Percentiles rank a stretch among this genome's conserved stretches.
Evolutionary conservation across 1,284 basidiomycete genomes (phyloP).

Genomic region (Cryptococcus sp.): DNA sequence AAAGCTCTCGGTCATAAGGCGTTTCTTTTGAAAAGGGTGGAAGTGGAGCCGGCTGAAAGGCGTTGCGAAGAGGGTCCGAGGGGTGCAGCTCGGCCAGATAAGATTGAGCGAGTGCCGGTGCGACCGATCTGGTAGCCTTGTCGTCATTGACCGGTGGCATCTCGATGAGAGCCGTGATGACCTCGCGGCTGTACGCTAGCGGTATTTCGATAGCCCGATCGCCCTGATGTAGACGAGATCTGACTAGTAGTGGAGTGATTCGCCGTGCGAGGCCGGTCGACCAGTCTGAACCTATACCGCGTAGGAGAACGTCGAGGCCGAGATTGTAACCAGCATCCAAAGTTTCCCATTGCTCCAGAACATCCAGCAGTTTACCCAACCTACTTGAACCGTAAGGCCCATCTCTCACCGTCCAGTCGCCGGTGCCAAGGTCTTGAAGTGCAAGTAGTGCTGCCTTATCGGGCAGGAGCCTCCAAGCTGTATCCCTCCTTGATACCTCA

Average conservation of each 20-base stretch:
- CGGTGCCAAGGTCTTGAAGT: neutral
- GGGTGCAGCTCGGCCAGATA: too few relatives aligned
- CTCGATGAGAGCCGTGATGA: neutral
- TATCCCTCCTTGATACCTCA: neutral
- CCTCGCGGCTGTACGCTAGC: neutral
- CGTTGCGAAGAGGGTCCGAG: too few relatives aligned
- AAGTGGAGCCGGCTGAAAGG: too few relatives aligned
- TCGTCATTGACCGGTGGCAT: neutral
- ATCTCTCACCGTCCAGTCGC: neutral
- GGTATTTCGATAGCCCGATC: neutral
- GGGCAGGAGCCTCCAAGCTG: neutral
- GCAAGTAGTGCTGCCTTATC: neutral
- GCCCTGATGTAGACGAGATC: neutral
- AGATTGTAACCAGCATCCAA: neutral
- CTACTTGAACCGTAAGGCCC: neutral
- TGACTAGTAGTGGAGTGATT: neutral
- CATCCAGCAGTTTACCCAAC: neutral
- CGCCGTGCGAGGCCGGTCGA: too few relatives aligned
- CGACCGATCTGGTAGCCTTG: neutral
- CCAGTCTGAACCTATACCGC: too few relatives aligned
- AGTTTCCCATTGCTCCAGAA: neutral
- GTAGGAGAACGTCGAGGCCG: neutral
- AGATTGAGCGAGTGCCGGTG: neutral
- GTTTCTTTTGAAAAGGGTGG: too few relatives aligned
- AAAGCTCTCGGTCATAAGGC: neutral